Percentiles rank a stretch among this genome's conserved stretches.
Evolutionary conservation across 192 early-diverging fungal species (phyloP).

Genomic region (Coemansia interrupta): DNA sequence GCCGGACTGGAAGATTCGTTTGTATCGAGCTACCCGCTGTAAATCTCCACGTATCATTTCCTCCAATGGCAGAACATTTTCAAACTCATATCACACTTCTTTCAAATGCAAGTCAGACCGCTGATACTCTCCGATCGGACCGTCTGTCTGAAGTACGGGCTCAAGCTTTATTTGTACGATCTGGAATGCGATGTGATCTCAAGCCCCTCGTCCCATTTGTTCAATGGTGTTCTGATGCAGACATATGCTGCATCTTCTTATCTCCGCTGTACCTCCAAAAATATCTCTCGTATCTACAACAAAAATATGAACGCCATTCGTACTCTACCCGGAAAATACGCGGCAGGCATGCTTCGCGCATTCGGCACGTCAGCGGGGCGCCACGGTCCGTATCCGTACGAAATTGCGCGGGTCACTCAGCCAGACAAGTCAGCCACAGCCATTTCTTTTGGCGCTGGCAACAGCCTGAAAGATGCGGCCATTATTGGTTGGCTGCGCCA

Average conservation of each 20-base stretch:
- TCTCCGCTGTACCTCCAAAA: no score
- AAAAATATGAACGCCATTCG: background rate
- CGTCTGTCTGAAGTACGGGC: no score
- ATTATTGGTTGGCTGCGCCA: slow-evolving; percentile 38
- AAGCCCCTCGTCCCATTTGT: no score
- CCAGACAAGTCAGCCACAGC: slow-evolving; percentile 5
- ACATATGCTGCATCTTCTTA: no score
- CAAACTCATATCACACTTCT: background rate
- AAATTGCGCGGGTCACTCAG: slow-evolving; percentile 14
- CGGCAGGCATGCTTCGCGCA: slow-evolving; percentile 12
- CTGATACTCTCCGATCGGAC: no score
- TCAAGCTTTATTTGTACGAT: background rate
- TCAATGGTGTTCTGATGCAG: no score
- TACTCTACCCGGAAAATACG: background rate
- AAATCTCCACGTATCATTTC: background rate
- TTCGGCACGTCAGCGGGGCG: slow-evolving; percentile 6
- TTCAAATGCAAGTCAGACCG: background rate
- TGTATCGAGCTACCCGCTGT: slow-evolving; percentile 11
- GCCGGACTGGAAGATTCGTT: slow-evolving; percentile 27
- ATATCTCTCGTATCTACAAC: background rate
- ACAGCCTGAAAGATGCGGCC: background rate
- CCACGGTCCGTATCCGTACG: slow-evolving; percentile 34
- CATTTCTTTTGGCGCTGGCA: slow-evolving; percentile 7
- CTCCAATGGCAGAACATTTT: background rate
- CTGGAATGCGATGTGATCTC: no score